phyloP scores from a whole-genome alignment of 2,329 filamentous ascomycete genomes.

The Botryotinia globosa region DNA sequence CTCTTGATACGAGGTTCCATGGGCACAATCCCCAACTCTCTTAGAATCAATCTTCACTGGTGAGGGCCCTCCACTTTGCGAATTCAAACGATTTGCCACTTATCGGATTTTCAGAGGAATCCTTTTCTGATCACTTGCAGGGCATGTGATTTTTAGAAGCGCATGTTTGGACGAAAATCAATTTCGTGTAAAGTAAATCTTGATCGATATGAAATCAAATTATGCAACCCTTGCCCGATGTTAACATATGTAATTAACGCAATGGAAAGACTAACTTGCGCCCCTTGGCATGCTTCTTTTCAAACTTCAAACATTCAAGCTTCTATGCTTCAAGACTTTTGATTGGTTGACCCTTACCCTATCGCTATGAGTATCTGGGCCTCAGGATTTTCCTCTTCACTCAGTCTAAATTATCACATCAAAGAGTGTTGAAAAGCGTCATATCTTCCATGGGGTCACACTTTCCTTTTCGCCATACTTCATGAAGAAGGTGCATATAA shows the following conservation, averaged over 20 bases:
- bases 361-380: not conserved
- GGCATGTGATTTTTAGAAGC: not conserved
- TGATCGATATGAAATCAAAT: not conserved
- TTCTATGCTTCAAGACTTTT: not conserved
- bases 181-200: not conserved
- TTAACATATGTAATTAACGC: not conserved
- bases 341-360: not conserved
- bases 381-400: not conserved
- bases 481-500: not conserved
- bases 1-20: accelerated
- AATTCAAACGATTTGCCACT: accelerated
- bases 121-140: accelerated
- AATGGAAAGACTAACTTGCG: not conserved
- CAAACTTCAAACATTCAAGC: not conserved
- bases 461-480: not conserved
- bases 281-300: accelerated
- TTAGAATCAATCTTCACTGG: not conserved
- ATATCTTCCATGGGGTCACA: not conserved
- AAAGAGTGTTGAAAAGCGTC: not conserved
- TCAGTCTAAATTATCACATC: not conserved
- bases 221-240: not conserved
- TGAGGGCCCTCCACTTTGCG: accelerated
- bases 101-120: accelerated
- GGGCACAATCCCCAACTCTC: too few relatives aligned
- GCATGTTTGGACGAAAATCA: accelerated